Percentiles rank a stretch among this genome's conserved stretches.
Conservation (phyloP, 2,329 filamentous ascomycete species). For the Verticillium nubilum region DNA sequence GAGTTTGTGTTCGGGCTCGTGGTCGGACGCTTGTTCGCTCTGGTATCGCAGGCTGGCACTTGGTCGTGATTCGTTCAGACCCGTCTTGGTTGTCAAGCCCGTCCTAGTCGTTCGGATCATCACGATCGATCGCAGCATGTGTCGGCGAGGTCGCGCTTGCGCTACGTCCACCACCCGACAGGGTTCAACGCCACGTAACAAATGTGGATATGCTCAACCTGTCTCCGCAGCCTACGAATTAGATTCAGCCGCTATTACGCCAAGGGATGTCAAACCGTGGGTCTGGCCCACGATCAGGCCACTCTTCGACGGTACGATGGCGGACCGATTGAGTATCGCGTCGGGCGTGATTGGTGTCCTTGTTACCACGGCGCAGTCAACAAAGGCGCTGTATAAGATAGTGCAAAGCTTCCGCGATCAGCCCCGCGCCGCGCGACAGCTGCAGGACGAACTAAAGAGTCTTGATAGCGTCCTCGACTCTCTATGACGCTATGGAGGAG, state of each 20-base stretch:
- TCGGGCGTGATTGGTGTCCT: neutral
- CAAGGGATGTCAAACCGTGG: neutral
- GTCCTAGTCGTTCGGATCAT: neutral
- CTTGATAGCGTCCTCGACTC: neutral
- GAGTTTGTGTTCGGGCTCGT: too few relatives aligned
- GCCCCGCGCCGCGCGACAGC: neutral
- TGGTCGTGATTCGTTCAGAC: neutral
- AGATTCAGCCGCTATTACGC: too few relatives aligned
- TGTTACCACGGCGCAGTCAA: neutral
- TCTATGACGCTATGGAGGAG: neutral
- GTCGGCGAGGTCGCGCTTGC: neutral
- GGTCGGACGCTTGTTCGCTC: too few relatives aligned
- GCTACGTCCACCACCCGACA: neutral
- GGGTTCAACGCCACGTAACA: neutral
- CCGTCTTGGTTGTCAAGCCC: neutral
- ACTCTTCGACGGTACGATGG: neutral
- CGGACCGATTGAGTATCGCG: neutral
- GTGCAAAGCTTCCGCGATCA: conserved; percentile 3
- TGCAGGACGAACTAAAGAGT: neutral
- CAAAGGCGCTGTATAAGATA: neutral
- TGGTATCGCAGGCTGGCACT: too few relatives aligned
- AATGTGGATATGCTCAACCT: neutral
- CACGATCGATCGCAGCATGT: neutral
- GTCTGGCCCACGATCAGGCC: neutral
- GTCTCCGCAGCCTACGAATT: neutral